A percentile compares a stretch with the other conserved stretches of the same genome.
These are phyloP conservation scores for Nadsonia fulvescens DNA, from an alignment of 805 yeast genomes.

Conservation along the genomic window DNA sequence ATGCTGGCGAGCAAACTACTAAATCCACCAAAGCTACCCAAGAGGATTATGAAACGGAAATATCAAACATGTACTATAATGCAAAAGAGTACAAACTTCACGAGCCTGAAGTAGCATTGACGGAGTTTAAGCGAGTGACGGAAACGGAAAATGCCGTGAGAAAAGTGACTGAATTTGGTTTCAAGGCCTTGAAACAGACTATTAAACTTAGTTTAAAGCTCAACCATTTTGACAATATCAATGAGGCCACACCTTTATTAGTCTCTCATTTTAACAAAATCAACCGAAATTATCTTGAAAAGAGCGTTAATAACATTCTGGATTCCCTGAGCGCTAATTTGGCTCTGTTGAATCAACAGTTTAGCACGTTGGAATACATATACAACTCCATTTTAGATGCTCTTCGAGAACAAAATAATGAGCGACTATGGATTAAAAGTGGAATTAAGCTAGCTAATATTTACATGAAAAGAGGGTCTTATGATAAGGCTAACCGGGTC, in stretches of 20 bases:
- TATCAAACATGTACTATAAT: constrained; percentile 22
- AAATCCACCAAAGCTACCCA: constrained; percentile 8
- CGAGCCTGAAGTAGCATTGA: constrained; percentile 18
- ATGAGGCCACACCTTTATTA: constrained; percentile 11
- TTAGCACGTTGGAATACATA: constrained; percentile 12
- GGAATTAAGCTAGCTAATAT: constrained; percentile 17
- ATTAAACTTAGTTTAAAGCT: constrained; percentile 14
- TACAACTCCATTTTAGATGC: constrained; percentile 13
- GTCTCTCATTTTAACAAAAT: constrained; percentile 8
- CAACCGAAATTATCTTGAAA: constrained; percentile 19
- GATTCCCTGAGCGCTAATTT: constrained; percentile 14
- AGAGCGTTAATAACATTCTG: constrained; percentile 17
- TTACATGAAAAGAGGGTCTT: constrained; percentile 14
- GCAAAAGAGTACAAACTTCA: constrained; percentile 20
- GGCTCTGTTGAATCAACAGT: constrained; percentile 6
- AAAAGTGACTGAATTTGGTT: constrained; percentile 16
- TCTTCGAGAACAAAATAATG: constrained; percentile 13
- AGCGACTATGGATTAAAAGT: constrained; percentile 17
- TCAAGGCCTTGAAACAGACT: constrained; percentile 20
- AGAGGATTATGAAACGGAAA: too few relatives aligned
- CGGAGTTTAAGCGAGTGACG: constrained; percentile 15
- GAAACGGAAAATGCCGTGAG: constrained; percentile 11
- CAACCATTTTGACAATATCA: constrained; percentile 7
- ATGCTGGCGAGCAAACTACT: constrained; percentile 6
- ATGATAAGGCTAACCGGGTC: constrained; percentile 8